Evolutionary conservation across 345 rosid species (phyloP), one percentile per base, ranked within the genome.

Genomic region (Punica granatum): DNA sequence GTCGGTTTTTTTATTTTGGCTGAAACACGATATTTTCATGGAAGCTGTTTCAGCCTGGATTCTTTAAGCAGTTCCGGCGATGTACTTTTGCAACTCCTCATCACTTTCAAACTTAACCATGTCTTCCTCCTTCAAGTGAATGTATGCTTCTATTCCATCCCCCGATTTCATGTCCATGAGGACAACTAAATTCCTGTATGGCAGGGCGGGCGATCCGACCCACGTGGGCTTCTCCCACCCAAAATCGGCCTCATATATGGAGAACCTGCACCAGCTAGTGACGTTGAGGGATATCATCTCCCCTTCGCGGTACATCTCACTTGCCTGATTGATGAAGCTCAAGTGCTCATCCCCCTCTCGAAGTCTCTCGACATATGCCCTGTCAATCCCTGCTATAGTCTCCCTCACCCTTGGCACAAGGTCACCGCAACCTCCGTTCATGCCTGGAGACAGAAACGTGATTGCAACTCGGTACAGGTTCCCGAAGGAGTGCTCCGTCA

Each of bases 221-320:
- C 75, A 80, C 32, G 32, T 54, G 0, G 84, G 82, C 41, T 44
- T 73, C 3, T 78, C 80, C 82, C 79, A 76, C 54, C 78, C 80
- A 9, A 81, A 76, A 49, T 81, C 80, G 15, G 76, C 72, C 30
- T 71, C 85, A 53, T 76, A 81, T 3, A 73, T 14, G 3, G 78
- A 78, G 48, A 78, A 76, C 72, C 73, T 64, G 67, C 80, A 81
- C 70, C 68, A 37, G 74, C 82, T 81, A n/a, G 82, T 71, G 63
- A 73, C 60, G 43, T 26, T 60, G 23, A 83, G 76, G 2, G 61
- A 2, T 2, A 79, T 49, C 42, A 78, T 37, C 65, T 78, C 74
- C 37, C 78, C 67, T 44, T 60, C 67, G 69, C 49, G 58, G 19
- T 58, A 67, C 32, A 65, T 61, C 36, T 71, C 63, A 2, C 37